These are phyloP conservation scores for Hymenoscyphus scutula DNA, from an alignment of 2,329 filamentous ascomycete genomes.

Conservation along the genomic window DNA sequence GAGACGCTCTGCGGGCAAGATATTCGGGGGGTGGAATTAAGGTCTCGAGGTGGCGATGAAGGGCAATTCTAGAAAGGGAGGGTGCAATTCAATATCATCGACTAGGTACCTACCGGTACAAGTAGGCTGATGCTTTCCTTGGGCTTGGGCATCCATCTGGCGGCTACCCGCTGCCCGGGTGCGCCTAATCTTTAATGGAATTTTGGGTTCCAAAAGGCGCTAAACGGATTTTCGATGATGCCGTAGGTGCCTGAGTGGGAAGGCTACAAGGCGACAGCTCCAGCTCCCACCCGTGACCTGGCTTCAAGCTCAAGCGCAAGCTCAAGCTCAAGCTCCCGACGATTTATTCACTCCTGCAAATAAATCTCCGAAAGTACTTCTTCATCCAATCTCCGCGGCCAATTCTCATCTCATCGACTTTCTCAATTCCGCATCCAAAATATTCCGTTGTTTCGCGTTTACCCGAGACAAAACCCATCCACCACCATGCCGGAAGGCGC, in stretches of 20 bases:
- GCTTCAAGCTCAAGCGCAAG: not conserved
- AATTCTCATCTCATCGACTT: not conserved
- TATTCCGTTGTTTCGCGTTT: not conserved
- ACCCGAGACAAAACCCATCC: not conserved
- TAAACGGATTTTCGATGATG: not conserved
- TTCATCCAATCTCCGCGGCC: not conserved
- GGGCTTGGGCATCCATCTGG: not conserved
- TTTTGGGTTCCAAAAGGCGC: not conserved
- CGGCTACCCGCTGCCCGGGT: not conserved
- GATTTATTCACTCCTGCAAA: too few relatives aligned
- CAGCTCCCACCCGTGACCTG: too few relatives aligned
- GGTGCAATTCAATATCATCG: not conserved
- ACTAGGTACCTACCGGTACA: not conserved
- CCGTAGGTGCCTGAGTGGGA: not conserved
- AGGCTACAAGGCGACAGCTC: not conserved
- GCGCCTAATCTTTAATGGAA: not conserved
- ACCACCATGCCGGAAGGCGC: slow-evolving; percentile 1
- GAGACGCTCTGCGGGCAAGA: too few relatives aligned
- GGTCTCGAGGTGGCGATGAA: not conserved
- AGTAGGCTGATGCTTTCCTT: not conserved
- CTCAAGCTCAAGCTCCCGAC: too few relatives aligned
- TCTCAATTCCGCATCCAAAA: not conserved
- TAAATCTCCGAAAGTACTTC: not conserved
- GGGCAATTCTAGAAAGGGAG: not conserved
- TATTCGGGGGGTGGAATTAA: not conserved